Conservation (phyloP, 2,329 filamentous ascomycete genomes). For the Venturia pyrina region DNA sequence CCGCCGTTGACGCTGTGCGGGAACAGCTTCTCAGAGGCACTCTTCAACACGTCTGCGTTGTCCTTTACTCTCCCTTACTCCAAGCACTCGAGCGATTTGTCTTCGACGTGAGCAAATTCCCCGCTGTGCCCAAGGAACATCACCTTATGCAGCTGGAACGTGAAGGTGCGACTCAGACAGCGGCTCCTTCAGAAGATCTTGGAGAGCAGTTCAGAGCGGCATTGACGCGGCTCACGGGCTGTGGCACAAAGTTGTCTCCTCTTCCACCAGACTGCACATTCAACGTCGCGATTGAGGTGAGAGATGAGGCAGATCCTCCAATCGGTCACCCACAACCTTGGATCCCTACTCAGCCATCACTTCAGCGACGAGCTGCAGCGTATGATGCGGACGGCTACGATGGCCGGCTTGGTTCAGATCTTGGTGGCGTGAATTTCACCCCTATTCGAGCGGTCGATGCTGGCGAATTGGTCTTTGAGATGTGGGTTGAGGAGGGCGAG, state of each 20-base stretch:
- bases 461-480: slow-evolving; percentile 56
- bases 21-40: slow-evolving; percentile 53
- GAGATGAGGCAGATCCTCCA: slow-evolving; percentile 43
- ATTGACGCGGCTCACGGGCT: slow-evolving; percentile 51
- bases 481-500: slow-evolving; percentile 59
- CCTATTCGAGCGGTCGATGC: slow-evolving; percentile 54
- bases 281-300: slow-evolving; percentile 65
- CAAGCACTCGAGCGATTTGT: slow-evolving; percentile 50
- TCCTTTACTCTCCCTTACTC: slow-evolving; percentile 42
- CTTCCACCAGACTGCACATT: slow-evolving; percentile 61
- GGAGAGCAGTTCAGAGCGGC: slow-evolving; percentile 64
- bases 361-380: slow-evolving; percentile 20
- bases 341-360: slow-evolving; percentile 47
- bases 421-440: slow-evolving; percentile 46
- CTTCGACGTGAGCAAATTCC: slow-evolving; percentile 49
- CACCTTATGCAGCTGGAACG: slow-evolving; percentile 41
- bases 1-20: slow-evolving; percentile 64
- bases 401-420: slow-evolving; percentile 25
- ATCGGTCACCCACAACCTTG: slow-evolving; percentile 45
- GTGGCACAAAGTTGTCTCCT: slow-evolving; percentile 45
- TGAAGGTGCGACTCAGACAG: not conserved
- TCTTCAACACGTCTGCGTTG: slow-evolving; percentile 45
- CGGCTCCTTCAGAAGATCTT: slow-evolving; percentile 39
- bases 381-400: slow-evolving; percentile 16
- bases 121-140: slow-evolving; percentile 36